Percentiles rank a stretch among this genome's conserved stretches.
Conservation (phyloP, 1,139 yeast species). For the Candida mesenterica region DNA sequence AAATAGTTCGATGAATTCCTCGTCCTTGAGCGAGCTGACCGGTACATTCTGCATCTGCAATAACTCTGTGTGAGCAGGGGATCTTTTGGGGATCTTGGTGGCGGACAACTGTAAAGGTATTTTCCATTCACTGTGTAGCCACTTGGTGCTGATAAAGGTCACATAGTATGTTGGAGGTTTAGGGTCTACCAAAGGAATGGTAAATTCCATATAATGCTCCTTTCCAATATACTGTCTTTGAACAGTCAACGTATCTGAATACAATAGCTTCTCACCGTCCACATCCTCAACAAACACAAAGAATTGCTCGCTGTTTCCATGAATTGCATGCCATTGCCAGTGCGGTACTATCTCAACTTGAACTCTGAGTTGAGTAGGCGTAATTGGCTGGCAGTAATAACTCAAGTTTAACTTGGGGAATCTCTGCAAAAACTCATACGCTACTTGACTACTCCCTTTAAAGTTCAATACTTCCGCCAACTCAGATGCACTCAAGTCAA, state of each 20-base stretch:
- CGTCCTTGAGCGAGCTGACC: constrained; percentile 40
- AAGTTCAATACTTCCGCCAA: constrained; percentile 80
- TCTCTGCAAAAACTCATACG: constrained; percentile 60
- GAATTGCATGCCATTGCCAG: constrained; percentile 69
- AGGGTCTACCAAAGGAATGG: constrained; percentile 58
- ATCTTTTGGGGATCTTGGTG: constrained; percentile 63
- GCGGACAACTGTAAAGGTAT: constrained; percentile 59
- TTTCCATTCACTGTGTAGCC: constrained; percentile 76
- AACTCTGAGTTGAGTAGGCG: constrained; percentile 62
- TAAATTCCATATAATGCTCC: constrained; percentile 62
- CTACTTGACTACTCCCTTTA: constrained; percentile 62
- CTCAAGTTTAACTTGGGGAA: constrained; percentile 67
- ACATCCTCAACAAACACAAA: constrained; percentile 76
- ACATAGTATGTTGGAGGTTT: constrained; percentile 77
- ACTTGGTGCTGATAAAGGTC: constrained; percentile 70
- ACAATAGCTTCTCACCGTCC: constrained; percentile 74
- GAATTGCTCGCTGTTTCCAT: constrained; percentile 65
- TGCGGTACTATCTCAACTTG: constrained; percentile 66
- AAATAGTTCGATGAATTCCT: constrained; percentile 48
- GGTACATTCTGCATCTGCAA: constrained; percentile 52
- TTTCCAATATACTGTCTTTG: constrained; percentile 46
- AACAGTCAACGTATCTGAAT: constrained; percentile 54
- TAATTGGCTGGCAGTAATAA: constrained; percentile 73
- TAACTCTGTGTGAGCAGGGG: constrained; percentile 60
- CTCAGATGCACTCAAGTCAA: constrained; percentile 68